Evolutionary conservation across 768 basidiomycete genomes (phyloP).

Genomic region (Boletus sp.): DNA sequence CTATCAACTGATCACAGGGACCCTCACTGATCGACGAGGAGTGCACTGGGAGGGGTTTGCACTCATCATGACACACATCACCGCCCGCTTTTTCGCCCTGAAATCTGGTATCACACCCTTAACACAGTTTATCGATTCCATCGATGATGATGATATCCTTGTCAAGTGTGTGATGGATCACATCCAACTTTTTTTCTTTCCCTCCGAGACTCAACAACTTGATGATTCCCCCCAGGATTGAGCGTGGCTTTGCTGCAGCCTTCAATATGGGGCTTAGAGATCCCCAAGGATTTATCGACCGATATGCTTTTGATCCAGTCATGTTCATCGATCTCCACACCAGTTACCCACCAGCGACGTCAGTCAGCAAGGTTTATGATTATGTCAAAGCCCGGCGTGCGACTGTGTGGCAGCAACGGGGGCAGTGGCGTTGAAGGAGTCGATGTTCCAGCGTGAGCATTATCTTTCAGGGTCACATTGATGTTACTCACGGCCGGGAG

Average conservation of each 20-base stretch:
- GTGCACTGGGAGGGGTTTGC: neutral
- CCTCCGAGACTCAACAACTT: neutral
- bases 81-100: neutral
- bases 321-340: neutral
- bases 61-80: neutral
- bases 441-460: neutral
- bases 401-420: neutral
- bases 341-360: accelerated
- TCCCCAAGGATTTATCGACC: neutral
- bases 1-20: neutral
- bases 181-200: neutral
- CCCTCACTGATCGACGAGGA: neutral
- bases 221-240: neutral
- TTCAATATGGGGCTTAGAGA: neutral
- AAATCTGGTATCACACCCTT: neutral
- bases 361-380: accelerated
- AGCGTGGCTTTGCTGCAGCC: neutral
- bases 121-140: neutral
- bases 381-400: neutral
- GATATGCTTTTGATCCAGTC: neutral
- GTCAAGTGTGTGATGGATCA: neutral
- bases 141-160: neutral
- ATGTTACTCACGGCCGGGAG: neutral
- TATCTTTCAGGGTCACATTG: too few species aligned
- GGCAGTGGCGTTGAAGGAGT: too few species aligned